Evolutionary conservation across 352 stramenopile species (phyloP), one percentile per base, ranked within the genome.

Genomic region (Globisporangium takayamanum): DNA sequence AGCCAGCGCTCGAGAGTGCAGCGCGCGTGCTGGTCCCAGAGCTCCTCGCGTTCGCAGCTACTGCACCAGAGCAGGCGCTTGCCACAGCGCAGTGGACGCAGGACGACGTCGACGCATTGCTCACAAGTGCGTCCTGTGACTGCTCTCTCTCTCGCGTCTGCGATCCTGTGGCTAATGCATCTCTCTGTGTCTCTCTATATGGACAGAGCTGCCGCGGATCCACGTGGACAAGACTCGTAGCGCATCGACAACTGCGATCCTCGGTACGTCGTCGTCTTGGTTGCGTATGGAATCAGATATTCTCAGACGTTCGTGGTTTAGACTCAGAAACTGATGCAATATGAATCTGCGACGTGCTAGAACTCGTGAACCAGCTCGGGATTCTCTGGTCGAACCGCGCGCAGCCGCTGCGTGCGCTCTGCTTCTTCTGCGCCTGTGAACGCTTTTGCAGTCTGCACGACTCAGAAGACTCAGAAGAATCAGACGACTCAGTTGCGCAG

Each of bases 381-480:
- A 80, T 91, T 28, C 58, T 91, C 10, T 91, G 77, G 79, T 84
- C 71, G 30, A 86, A 88, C 36, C 74, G 81, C 1, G 67, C 75
- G 39, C 55, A 69, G 14, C 65, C 68, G 1, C 36, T 71, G 37
- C 70, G 75, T 33, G 79, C 81, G 25, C 62, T 88, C 8, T 85
- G 79, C 60, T 89, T 76, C 57, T 74, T 92, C 22, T 62, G 72
- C 28, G 68, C 78, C 4, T 71, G 69, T 6, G 62, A 69, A 15
- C 52, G 45, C 5, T 39, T 78, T 15, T 74, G 71, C 44, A 50
- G 49, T 1, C 20, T 15, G 3, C 33, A 55, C 2, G 20, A 22
- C 11, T 56, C 8, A 0, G 48, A 15, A n/a, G 33, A 59, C 11
- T 20, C 58, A 20, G 51, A 53, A 0, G 53, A 63, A n/a, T 26